phyloP scores from a whole-genome alignment of 495 filamentous ascomycete species.

The Massariosphaeria phaeospora region DNA sequence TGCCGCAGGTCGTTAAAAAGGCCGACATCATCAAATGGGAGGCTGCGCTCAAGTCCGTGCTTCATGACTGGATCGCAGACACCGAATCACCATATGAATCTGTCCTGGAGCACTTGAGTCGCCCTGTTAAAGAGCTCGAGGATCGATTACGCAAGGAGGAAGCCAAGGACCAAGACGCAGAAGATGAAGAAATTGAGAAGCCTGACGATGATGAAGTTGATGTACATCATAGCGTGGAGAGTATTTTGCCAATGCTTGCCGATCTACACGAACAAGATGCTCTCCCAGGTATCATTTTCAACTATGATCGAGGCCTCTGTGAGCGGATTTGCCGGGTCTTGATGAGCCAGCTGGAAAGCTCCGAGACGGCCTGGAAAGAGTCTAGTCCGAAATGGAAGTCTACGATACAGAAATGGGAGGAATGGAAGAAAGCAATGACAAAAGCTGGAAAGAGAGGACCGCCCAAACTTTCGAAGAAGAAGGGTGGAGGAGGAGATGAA shows the following conservation, averaged over 20 bases:
- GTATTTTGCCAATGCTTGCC: constrained; percentile 55
- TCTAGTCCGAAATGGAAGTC: constrained; percentile 54
- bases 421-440: constrained; percentile 45
- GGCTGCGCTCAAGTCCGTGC: constrained; percentile 51
- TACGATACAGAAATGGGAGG: constrained; percentile 49
- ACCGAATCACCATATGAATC: constrained; percentile 56
- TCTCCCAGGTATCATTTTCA: constrained; percentile 71
- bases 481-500: constrained; percentile 42
- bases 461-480: constrained; percentile 29
- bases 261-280: constrained; percentile 59
- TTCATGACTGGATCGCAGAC: constrained; percentile 58
- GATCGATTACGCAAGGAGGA: not conserved
- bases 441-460: constrained; percentile 37
- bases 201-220: constrained; percentile 10
- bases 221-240: constrained; percentile 40
- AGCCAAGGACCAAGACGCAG: constrained; percentile 1
- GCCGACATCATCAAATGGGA: constrained; percentile 64
- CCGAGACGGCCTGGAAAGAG: constrained; percentile 55
- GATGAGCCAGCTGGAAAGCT: constrained; percentile 46
- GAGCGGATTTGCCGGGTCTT: constrained; percentile 52
- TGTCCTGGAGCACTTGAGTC: constrained; percentile 45
- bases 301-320: constrained; percentile 62
- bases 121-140: constrained; percentile 24
- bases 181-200: not conserved
- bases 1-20: constrained; percentile 50